Evolutionary conservation across 305 asterid species (phyloP).

Genomic region (Fraxinus sp.): DNA sequence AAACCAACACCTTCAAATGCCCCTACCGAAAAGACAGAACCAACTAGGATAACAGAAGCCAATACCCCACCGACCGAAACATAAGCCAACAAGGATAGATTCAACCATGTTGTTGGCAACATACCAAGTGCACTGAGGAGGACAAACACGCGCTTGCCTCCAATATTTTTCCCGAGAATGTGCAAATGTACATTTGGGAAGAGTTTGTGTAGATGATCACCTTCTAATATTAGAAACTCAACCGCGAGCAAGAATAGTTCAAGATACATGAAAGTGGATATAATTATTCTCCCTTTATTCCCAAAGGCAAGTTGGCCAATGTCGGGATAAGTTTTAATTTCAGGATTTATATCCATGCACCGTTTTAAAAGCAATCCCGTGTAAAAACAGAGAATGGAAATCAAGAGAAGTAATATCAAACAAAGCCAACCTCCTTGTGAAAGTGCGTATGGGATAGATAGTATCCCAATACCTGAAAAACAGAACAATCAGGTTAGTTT

Average conservation of each 20-base stretch:
- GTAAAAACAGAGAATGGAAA: neutral
- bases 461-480: slow-evolving; percentile 20
- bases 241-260: slow-evolving; percentile 36
- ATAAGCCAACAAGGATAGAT: slow-evolving; percentile 33
- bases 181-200: slow-evolving; percentile 7
- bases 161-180: slow-evolving; percentile 11
- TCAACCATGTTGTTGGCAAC: slow-evolving; percentile 42
- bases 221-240: slow-evolving; percentile 38
- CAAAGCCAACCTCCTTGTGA: slow-evolving; percentile 35
- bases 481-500: neutral
- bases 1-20: slow-evolving; percentile 31
- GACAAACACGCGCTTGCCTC: slow-evolving; percentile 27
- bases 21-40: slow-evolving; percentile 28
- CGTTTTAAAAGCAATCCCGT: slow-evolving; percentile 25
- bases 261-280: slow-evolving; percentile 9
- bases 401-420: neutral
- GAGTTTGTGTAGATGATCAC: slow-evolving; percentile 23
- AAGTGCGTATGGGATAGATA: slow-evolving; percentile 25
- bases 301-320: slow-evolving; percentile 18
- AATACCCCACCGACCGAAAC: slow-evolving; percentile 36
- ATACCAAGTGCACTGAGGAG: slow-evolving; percentile 23
- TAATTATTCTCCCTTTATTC: slow-evolving; percentile 24
- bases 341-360: slow-evolving; percentile 31
- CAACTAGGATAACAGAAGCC: slow-evolving; percentile 26
- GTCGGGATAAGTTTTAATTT: neutral